Base-by-base conservation (phyloP, 2,329 filamentous ascomycete genomes). In the Chaetoscypha palmicola region DNA sequence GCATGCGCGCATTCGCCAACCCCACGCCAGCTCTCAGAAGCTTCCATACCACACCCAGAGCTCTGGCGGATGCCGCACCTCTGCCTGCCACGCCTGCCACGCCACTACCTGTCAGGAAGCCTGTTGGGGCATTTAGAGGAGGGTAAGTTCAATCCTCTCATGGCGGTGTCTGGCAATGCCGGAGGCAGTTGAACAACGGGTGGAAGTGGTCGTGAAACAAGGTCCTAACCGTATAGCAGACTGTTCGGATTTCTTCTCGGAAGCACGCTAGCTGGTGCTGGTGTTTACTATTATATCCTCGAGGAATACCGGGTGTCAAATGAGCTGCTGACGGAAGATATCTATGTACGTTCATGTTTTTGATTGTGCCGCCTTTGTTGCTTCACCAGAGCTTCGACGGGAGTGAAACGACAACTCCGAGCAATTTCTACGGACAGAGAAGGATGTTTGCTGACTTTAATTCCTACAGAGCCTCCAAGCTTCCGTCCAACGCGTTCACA, bases 241-340 rank as follows among this genome's bases (percentile, higher is more conserved):
- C 34, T 96, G 48, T 88, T 95, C 59, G 91, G 91, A 41, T 97
- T 97, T 72, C 80, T 97, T 39, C 73, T 92, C 52, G 91, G 91
- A 54, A 81, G 85, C 50, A 82, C 85, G 36, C 71, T 88, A 41
- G 82, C 90, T 34, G 89, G 88, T 58, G 77, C 76, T 41, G 83
- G 79, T 46, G 84, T 94, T 58, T 97, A 96, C 71, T 89, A 87
- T 65, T 97, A 97, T 66, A 78, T 95, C 54, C 70, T 97, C 58
- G 81, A 91, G 64, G 90, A 97, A 67, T 97, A 96, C 73, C 88
- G 89, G 69, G 74, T 89, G 33, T 86, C 88, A 56, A 97, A 96
- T 70, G 86, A 94, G 68, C 76, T 96, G 61, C 72, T 97, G 67
- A 91, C 83, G 49, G 89, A 95, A 68, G 91, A 97, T 68, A 95